Evolutionary conservation across 2,329 filamentous ascomycete species (phyloP).

Genomic region (Leptographium flavum): DNA sequence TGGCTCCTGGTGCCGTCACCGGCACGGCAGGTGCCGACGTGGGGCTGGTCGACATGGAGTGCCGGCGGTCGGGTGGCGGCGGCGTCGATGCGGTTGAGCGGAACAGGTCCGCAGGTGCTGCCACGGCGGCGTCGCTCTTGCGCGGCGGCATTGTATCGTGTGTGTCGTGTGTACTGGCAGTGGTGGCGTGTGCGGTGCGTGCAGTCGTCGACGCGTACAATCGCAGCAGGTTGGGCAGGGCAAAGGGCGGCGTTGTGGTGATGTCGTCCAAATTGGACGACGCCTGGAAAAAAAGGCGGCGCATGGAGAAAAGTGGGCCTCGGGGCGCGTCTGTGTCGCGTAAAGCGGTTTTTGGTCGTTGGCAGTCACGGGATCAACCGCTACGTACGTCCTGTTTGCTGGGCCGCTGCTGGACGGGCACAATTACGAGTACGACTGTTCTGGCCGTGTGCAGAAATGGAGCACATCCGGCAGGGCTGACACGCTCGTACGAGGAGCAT

Average conservation of each 20-base stretch:
- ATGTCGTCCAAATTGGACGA: no score
- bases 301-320: neutral
- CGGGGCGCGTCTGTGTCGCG: conserved; percentile 6
- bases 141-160: conserved; percentile 38
- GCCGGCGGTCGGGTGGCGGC: neutral
- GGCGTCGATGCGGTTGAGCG: neutral
- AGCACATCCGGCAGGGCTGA: no score
- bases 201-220: no score
- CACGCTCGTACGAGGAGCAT: no score
- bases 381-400: no score
- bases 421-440: no score
- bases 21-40: neutral
- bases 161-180: no score
- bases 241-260: neutral
- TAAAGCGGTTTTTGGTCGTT: conserved; percentile 6
- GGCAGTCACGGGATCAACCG: no score
- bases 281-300: neutral
- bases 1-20: neutral
- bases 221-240: neutral
- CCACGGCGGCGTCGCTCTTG: conserved; percentile 29
- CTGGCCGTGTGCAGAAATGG: no score
- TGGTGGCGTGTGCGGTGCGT: no score
- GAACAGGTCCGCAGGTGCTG: neutral
- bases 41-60: neutral
- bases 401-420: no score